Percentiles rank a stretch among this genome's conserved stretches.
Evolutionary conservation across 2,329 filamentous ascomycete species (phyloP).

Genomic region (Pleoardoris graminearum): DNA sequence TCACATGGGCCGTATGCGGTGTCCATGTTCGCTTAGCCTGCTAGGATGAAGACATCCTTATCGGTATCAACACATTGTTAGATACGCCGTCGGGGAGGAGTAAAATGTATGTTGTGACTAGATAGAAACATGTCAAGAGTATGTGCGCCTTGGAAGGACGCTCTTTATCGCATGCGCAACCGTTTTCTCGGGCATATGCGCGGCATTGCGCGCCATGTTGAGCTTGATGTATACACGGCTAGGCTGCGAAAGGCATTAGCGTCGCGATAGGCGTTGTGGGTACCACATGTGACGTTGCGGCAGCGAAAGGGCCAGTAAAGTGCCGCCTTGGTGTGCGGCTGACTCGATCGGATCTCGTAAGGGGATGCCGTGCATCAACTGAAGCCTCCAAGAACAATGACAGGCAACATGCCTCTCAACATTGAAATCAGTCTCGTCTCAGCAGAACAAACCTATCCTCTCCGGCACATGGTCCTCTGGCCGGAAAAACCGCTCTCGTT

Average conservation of each 20-base stretch:
- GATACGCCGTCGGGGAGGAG: slow-evolving; percentile 15
- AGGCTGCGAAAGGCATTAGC: not conserved
- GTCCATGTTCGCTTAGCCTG: not conserved
- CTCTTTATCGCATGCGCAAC: slow-evolving; percentile 23
- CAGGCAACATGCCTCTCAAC: not conserved
- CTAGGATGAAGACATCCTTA: not conserved
- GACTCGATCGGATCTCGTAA: slow-evolving; percentile 10
- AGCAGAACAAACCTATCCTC: not conserved
- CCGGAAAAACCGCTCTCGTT: not conserved
- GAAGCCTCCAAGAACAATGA: not conserved
- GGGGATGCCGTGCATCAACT: not conserved
- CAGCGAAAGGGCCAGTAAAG: slow-evolving; percentile 1
- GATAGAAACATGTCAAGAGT: slow-evolving; percentile 35
- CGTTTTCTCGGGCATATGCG: not conserved
- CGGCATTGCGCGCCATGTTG: no score
- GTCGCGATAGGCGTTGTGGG: not conserved
- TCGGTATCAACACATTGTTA: not conserved
- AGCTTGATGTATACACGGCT: not conserved
- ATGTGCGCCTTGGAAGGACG: slow-evolving; percentile 14
- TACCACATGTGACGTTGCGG: not conserved
- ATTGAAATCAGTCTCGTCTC: not conserved
- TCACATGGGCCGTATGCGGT: slow-evolving; percentile 5
- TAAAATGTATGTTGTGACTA: slow-evolving; percentile 26
- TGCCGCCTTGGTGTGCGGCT: not conserved
- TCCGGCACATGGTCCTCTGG: not conserved